Conservation (phyloP, 441 rosid genomes). For the Hura crepitans region DNA sequence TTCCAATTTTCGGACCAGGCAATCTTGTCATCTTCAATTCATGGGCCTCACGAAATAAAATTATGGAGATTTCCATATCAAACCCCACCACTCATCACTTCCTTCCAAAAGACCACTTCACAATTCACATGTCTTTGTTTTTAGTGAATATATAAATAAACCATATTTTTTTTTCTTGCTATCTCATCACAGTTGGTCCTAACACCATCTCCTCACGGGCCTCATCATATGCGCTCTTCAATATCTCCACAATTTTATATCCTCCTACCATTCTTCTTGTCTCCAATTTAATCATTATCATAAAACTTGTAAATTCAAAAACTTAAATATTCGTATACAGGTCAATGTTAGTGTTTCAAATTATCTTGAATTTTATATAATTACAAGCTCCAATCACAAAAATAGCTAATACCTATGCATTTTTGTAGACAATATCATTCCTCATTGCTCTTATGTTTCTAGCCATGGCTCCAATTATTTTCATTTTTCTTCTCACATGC, state of each 20-base stretch:
- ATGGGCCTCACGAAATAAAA: slow-evolving; percentile 11
- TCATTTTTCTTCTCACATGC: slow-evolving; percentile 30
- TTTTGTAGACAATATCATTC: slow-evolving; percentile 25
- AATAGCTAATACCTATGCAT: too few species aligned
- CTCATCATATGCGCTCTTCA: slow-evolving; percentile 23
- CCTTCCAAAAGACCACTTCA: slow-evolving; percentile 56
- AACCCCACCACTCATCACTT: slow-evolving; percentile 30
- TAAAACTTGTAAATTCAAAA: too few species aligned
- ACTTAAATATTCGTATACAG: too few species aligned
- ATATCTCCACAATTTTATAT: not conserved
- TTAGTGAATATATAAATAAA: slow-evolving; percentile 42
- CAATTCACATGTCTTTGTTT: slow-evolving; percentile 84
- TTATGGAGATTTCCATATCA: slow-evolving; percentile 10
- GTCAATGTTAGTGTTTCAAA: too few species aligned
- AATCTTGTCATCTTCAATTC: not conserved
- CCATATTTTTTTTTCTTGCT: slow-evolving; percentile 16
- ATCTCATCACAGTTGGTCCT: slow-evolving; percentile 37
- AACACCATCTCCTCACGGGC: slow-evolving; percentile 55
- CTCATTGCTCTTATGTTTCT: slow-evolving; percentile 29
- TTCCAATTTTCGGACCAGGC: not conserved
- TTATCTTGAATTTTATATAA: too few species aligned
- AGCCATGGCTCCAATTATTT: slow-evolving; percentile 34
- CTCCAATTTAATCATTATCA: too few species aligned
- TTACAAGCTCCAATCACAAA: too few species aligned
- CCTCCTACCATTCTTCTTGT: too few species aligned